These are phyloP conservation scores for Acanthamoeba polyphaga DNA, from an alignment of 208 protist genomes.

Conservation along the genomic window DNA sequence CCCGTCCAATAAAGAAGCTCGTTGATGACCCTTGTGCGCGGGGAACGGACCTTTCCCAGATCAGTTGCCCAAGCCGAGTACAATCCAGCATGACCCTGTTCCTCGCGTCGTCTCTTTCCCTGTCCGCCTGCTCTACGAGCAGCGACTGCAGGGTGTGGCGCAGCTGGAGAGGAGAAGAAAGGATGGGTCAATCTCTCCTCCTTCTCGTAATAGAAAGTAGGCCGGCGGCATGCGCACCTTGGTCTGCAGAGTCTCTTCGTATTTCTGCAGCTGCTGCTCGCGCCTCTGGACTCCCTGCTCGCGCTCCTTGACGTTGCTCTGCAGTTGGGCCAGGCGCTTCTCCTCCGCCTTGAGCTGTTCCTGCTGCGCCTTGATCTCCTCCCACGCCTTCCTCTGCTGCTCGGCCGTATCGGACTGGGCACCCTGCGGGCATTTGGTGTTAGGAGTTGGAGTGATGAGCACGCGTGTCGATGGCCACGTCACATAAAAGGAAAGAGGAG, in stretches of 20 bases:
- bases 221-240: neutral
- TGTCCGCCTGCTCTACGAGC: neutral
- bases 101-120: constrained; percentile 15
- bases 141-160: constrained; percentile 14
- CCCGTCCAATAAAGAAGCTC: neutral
- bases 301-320: neutral
- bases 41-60: constrained; percentile 13
- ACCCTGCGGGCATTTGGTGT: neutral
- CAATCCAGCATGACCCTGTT: constrained; percentile 37
- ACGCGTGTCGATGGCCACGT: neutral
- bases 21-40: neutral
- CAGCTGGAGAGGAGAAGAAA: neutral
- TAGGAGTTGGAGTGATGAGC: neutral
- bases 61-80: constrained; percentile 8
- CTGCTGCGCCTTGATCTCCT: neutral
- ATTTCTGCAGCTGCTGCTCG: neutral
- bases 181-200: neutral
- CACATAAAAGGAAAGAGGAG: no score
- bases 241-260: neutral
- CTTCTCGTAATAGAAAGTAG: neutral
- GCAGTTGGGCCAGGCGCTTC: neutral
- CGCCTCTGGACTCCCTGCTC: neutral
- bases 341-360: constrained; percentile 36
- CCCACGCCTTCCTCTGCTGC: neutral
- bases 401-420: neutral